These are phyloP conservation scores for Exophiala alcalophila DNA, from an alignment of 2,329 filamentous ascomycete species.

Conservation along the genomic window DNA sequence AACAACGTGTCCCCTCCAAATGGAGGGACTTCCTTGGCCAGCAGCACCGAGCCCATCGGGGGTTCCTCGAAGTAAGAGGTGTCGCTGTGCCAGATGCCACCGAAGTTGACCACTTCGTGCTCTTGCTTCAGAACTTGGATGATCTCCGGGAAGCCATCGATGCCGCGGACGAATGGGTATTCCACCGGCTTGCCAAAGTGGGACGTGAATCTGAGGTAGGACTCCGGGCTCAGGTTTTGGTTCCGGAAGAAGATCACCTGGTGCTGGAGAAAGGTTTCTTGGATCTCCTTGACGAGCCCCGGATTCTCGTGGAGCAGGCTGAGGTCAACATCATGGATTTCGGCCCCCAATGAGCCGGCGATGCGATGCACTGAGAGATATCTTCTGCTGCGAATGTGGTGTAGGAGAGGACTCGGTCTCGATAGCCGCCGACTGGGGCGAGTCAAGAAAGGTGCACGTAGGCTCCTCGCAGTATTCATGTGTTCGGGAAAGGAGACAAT, in stretches of 20 bases:
- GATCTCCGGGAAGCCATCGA: slow-evolving; percentile 25
- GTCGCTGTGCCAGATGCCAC: slow-evolving; percentile 29
- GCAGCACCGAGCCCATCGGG: slow-evolving; percentile 25
- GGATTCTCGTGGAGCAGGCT: slow-evolving; percentile 18
- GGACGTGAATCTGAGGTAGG: slow-evolving; percentile 22
- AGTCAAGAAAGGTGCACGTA: no score
- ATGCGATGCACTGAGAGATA: slow-evolving; percentile 23
- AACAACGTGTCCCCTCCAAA: slow-evolving; percentile 36
- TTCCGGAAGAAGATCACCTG: slow-evolving; percentile 29
- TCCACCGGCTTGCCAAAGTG: slow-evolving; percentile 27
- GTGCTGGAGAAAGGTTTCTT: slow-evolving; percentile 25
- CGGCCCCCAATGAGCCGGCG: slow-evolving; percentile 26
- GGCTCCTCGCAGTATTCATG: no score
- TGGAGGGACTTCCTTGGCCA: slow-evolving; percentile 28
- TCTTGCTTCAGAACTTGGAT: slow-evolving; percentile 29
- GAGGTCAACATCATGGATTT: slow-evolving; percentile 26
- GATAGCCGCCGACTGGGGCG: no score
- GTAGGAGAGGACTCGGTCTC: neutral
- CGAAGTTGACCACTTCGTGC: slow-evolving; percentile 28
- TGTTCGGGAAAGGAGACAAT: neutral
- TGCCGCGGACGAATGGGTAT: slow-evolving; percentile 28
- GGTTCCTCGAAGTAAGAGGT: slow-evolving; percentile 26
- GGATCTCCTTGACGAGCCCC: slow-evolving; percentile 22
- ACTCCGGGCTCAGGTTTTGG: slow-evolving; percentile 19
- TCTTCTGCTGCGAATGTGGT: slow-evolving; percentile 6